Base-by-base conservation (phyloP, 148 eudicot genomes). In the Pharnaceum exiguum region DNA sequence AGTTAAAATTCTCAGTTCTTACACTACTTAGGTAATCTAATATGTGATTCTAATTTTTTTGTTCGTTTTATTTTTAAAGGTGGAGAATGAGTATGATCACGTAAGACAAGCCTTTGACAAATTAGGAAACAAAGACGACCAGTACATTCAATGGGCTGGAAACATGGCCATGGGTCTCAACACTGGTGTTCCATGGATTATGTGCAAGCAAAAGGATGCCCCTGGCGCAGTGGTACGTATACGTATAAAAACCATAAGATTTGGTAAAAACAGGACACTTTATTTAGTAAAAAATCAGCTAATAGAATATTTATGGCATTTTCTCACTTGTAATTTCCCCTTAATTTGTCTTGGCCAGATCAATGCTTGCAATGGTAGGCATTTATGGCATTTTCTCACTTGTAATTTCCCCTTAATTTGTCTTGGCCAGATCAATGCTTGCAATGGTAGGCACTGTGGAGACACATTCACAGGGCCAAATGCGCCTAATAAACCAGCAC, bases 371-470 rank as follows among this genome's bases (percentile, higher is more conserved):
- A 28, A 6, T 18, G 10, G 2, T 56, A 24, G 11, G 9, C 24
- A 27, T 6, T 11, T 29, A 2, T 15, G 4, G 12, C 0, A 4
- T 21, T 54, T 25, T 46, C 35, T 46, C 28, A 21, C 28, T 40
- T 17, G 38, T 35, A 35, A 12, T 35, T 35, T 35, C 12, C 12
- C 12, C 12, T 35, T 35, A 35, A 35, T 35, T 35, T 35, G 38
- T 15, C 6, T 5, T n/a, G 33, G 31, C 38, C 54, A 93, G 98
- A 81, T 93, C 67, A 78, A 80, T 57, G 78, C 96, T 36, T 93
- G 98, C 76, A 93, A 93, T 60, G 98, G 96, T 50, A 83, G 96
- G 70, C 87, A 79, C 15, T 93, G 98, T 75, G 98, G 79, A 55
- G 95, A 85, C 16, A 88, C 95, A 11, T 93, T 88, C 51, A 36